Evolutionary conservation across 768 basidiomycete genomes (phyloP), one percentile per base, ranked within the genome.

Genomic region (Mycena rosella): DNA sequence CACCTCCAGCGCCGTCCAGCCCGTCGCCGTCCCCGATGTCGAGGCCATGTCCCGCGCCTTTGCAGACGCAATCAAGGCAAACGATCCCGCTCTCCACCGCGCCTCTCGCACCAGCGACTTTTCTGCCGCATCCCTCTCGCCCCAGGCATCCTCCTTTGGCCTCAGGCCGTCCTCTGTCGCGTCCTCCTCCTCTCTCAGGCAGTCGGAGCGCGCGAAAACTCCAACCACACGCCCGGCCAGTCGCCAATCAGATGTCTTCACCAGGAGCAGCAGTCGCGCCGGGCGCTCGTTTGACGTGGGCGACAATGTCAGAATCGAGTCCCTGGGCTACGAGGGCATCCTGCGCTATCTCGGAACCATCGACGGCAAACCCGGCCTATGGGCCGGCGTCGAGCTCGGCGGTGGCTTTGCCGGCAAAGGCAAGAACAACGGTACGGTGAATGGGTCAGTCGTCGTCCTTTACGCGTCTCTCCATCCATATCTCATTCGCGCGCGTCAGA

Each of bases 341-440:
- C 79, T 99, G 48, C 82, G 88, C 67, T 98, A 89, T 78, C 68
- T 96, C 20, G 97, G 97, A 7, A 86, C 88, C 71, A 96, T 98
- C 61, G 91, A 93, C 20, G 94, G 94, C 56, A 98, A 98, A 78
- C 84, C 88, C 3, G 97, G 96, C 5, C 80, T 90, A 8, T 99
- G 95, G 94, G 97, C 94, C 18, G 97, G 97, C 17, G 94, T 99
- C 24, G 95, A 98, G 79, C 84, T 99, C 24, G 83, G 88, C 72
- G 91, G 91, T 38, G 93, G 94, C 8, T 97, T 96, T 75, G 78
- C 86, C 20, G 96, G 97, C 22, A 94, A 93, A 77, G 97, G 97
- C 0, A 99, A 99, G 82, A 99, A 99, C 74, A 89, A 98, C 73
- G 97, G 97, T 36, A 87, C 89, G 49, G 96, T 97, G 6, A 86